Evolutionary conservation across 2,329 filamentous ascomycete genomes (phyloP).

Genomic region (Apiospora saccharicola): DNA sequence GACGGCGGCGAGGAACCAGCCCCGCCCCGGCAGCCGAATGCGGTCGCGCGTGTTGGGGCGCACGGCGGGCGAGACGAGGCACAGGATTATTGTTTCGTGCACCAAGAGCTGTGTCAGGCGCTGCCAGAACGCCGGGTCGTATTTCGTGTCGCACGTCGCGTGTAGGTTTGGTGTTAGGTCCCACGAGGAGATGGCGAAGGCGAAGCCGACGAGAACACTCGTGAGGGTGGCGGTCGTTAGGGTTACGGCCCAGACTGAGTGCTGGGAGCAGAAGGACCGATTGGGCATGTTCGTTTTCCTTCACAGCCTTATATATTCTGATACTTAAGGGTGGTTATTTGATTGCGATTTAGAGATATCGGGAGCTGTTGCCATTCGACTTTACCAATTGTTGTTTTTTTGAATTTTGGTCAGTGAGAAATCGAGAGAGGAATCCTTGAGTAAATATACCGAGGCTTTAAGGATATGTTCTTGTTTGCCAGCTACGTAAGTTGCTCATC

Average conservation of each 20-base stretch:
- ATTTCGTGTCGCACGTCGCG: constrained; percentile 14
- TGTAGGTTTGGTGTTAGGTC: neutral
- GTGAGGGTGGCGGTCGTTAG: neutral
- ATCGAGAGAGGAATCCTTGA: too few species aligned
- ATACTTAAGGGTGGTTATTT: too few species aligned
- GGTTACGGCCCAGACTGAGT: neutral
- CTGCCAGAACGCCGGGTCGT: constrained; percentile 27
- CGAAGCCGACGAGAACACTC: constrained; percentile 25
- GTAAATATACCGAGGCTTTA: too few species aligned
- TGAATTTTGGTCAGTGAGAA: too few species aligned
- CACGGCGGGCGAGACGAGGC: neutral
- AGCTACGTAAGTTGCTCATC: neutral
- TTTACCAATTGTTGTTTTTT: too few species aligned
- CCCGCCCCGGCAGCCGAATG: neutral
- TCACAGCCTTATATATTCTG: too few species aligned
- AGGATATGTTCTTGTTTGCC: neutral
- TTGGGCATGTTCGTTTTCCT: neutral
- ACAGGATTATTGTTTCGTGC: constrained; percentile 21
- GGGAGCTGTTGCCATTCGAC: too few species aligned
- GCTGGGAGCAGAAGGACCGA: neutral
- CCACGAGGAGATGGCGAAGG: constrained; percentile 14
- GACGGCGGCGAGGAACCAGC: constrained; percentile 16
- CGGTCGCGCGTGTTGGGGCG: neutral
- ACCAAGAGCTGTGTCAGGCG: constrained; percentile 15
- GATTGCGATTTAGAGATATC: too few species aligned